Evolutionary conservation across 139 green algal species (phyloP), one percentile per base, ranked within the genome.

Genomic region (Chlamydomonas sp.): DNA sequence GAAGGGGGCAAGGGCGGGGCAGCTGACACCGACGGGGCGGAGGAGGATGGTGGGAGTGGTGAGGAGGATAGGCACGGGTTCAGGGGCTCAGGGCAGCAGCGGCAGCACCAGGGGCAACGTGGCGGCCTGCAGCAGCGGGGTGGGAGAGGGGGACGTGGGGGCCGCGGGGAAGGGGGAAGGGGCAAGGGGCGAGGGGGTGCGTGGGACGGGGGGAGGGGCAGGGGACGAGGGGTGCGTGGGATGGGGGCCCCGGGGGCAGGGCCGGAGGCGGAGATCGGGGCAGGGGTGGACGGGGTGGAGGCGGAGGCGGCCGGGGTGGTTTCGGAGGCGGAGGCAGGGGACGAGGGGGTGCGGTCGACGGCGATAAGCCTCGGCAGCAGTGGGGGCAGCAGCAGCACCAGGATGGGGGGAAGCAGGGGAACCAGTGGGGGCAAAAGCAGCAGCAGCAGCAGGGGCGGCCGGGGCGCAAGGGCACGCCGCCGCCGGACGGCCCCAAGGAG

Each of bases 401-500:
- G 63, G n/a, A 5, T 9, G 62, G 17, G 63, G 1, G 63, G 63
- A 8, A n/a, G 79, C 18, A 17, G 63, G 3, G 63, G 63, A 4
- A 57, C 31, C 31, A 3, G 79, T 10, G 31, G 63, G 5, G 31
- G 63, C 6, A 57, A 64, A 63, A 12, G 79, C 31, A 9, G 79
- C n/a, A 31, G 64, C 63, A 64, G 79, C n/a, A 15, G 31, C 31
- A 49, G 57, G 7, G 63, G n/a, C 78, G 63, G n/a, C 1, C 2
- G 79, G 31, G 63, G 79, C 14, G 49, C 62, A 18, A 67, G 86
- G 20, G 58, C 12, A 49, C 60, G 60, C 77, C 84, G 62, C 76
- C 74, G 75, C 64, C 75, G 4, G 49, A 58, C 49, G 77, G 78
- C 49, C 3, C 17, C 60, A 71, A 89, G 69, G 68, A 85, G 88